Percentiles rank a stretch among this genome's conserved stretches.
Evolutionary conservation across 2,329 filamentous ascomycete genomes (phyloP).

Genomic region (Ascochyta fabae): DNA sequence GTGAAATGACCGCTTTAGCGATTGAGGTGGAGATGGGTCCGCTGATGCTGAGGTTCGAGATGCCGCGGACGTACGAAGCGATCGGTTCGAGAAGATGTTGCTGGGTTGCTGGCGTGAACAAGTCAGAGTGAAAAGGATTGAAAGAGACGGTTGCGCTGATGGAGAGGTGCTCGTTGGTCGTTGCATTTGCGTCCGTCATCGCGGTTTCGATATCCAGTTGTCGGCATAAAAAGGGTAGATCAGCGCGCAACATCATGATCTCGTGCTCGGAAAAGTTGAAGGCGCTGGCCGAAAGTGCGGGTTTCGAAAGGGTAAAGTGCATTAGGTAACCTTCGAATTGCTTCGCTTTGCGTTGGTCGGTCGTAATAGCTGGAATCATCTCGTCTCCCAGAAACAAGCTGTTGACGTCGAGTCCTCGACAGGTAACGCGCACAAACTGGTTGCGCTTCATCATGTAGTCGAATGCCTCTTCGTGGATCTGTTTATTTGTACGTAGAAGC

Average conservation of each 20-base stretch:
- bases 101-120: conserved; percentile 29
- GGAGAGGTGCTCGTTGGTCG: conserved; percentile 27
- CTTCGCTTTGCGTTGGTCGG: conserved; percentile 21
- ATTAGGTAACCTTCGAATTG: conserved; percentile 35
- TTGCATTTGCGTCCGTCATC: conserved; percentile 33
- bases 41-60: conserved; percentile 26
- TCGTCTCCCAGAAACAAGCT: conserved; percentile 28
- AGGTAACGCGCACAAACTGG: conserved; percentile 36
- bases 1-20: conserved; percentile 18
- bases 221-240: conserved; percentile 29
- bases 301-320: conserved; percentile 36
- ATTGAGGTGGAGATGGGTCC: conserved; percentile 26
- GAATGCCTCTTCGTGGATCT: conserved; percentile 36
- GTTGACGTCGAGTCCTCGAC: conserved; percentile 29
- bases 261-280: conserved; percentile 31
- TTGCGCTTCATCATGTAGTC: conserved; percentile 39
- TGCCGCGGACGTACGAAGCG: conserved; percentile 26
- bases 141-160: conserved; percentile 25
- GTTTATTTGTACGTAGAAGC: conserved; percentile 35
- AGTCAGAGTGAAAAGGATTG: conserved; percentile 22
- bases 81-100: conserved; percentile 29
- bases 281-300: conserved; percentile 18
- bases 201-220: conserved; percentile 35
- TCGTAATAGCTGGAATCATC: conserved; percentile 29
- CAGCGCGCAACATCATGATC: conserved; percentile 34